A percentile compares a stretch with the other conserved stretches of the same genome.
Evolutionary conservation across 768 basidiomycete species (phyloP).

Genomic region (Psilocybe subaeruginosa): DNA sequence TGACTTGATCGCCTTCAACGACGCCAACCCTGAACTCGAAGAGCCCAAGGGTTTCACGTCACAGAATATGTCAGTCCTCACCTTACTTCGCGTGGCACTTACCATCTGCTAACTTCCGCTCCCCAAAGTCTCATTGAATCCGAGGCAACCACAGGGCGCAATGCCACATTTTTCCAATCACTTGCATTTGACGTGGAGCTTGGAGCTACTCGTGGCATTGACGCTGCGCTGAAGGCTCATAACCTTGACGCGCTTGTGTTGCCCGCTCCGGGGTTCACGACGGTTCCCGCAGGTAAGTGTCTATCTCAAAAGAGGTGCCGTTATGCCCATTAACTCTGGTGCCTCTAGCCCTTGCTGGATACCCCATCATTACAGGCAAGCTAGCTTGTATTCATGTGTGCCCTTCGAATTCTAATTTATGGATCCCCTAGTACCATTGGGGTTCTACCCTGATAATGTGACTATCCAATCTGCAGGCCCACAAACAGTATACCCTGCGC

Average conservation of each 20-base stretch:
- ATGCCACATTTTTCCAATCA: conserved; percentile 46
- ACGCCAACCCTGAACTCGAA: conserved; percentile 54
- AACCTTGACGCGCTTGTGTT: conserved; percentile 56
- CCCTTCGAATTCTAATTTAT: neutral
- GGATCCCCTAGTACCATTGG: conserved; percentile 51
- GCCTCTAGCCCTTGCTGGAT: conserved; percentile 59
- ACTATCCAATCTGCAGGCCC: conserved; percentile 41
- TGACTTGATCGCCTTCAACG: conserved; percentile 61
- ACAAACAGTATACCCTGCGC: conserved; percentile 48
- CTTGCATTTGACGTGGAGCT: conserved; percentile 48
- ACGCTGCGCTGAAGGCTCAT: conserved; percentile 47
- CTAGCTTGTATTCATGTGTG: neutral
- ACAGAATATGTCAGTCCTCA: conserved; percentile 36
- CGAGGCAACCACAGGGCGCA: conserved; percentile 42
- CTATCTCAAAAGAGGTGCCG: neutral
- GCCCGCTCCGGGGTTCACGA: conserved; percentile 44
- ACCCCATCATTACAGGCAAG: conserved; percentile 67
- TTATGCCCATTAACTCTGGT: neutral
- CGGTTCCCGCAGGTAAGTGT: conserved; percentile 39
- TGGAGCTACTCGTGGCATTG: conserved; percentile 56
- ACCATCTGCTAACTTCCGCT: neutral
- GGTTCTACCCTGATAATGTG: conserved; percentile 55
- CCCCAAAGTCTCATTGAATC: conserved; percentile 37
- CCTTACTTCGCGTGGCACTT: neutral
- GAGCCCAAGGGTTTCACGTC: conserved; percentile 38